Conservation (phyloP, 495 filamentous ascomycete genomes). For the Daldinia bambusicola region DNA sequence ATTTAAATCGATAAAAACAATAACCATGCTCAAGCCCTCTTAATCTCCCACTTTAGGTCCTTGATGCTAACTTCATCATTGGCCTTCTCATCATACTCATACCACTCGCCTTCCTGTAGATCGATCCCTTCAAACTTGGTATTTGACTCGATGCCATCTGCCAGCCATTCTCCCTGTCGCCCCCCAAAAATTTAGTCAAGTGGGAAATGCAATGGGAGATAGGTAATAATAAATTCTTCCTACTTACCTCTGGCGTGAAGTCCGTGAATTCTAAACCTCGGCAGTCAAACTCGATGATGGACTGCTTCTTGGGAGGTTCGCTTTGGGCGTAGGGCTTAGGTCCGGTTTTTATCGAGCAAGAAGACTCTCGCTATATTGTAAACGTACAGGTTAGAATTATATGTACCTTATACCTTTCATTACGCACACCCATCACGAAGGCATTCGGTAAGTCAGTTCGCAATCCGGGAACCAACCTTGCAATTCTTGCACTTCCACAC, state of each 20-base stretch:
- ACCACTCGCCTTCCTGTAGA: constrained; percentile 82
- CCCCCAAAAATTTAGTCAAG: neutral
- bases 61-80: constrained; percentile 75
- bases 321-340: constrained; percentile 74
- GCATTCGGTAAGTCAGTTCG: neutral
- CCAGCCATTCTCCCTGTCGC: constrained; percentile 90
- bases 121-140: constrained; percentile 85
- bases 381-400: neutral
- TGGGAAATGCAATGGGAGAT: neutral
- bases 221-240: neutral
- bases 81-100: constrained; percentile 70
- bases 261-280: constrained; percentile 91
- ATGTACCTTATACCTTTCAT: no score
- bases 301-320: constrained; percentile 76
- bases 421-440: neutral
- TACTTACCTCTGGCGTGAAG: constrained; percentile 83
- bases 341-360: constrained; percentile 72
- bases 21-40: constrained; percentile 60
- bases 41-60: constrained; percentile 88
- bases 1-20: neutral
- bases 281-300: constrained; percentile 90
- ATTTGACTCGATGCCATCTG: constrained; percentile 78
- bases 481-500: constrained; percentile 98
- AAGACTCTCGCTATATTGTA: constrained; percentile 62
- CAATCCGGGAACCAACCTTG: constrained; percentile 61